A percentile compares a stretch with the other conserved stretches of the same genome.
These are phyloP conservation scores for Sporothrix pseudoabietina DNA, from an alignment of 2,329 filamentous ascomycete species.

Conservation along the genomic window DNA sequence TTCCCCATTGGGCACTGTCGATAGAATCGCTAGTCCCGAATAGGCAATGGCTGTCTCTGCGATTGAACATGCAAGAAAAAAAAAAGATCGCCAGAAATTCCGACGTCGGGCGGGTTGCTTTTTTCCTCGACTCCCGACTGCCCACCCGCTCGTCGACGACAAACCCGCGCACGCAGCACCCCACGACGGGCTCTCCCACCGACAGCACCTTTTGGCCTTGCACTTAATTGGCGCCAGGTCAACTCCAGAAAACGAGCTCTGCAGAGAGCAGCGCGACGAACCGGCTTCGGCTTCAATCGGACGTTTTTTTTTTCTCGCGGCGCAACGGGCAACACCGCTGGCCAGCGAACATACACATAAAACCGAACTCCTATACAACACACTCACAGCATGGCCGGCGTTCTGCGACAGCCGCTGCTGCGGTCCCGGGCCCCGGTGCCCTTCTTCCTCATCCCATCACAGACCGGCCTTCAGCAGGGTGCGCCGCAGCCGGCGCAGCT, in stretches of 20 bases:
- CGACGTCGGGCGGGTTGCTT: slow-evolving; percentile 15
- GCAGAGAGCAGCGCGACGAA: neutral
- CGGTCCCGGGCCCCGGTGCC: slow-evolving; percentile 9
- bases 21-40: slow-evolving; percentile 7
- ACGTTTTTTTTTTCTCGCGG: neutral
- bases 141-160: slow-evolving; percentile 1
- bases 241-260: neutral
- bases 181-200: neutral
- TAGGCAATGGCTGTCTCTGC: slow-evolving; percentile 4
- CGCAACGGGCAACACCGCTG: neutral
- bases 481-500: neutral
- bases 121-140: neutral
- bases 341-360: too few relatives aligned
- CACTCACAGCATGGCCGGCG: slow-evolving; percentile 22
- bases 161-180: neutral
- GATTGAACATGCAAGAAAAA: slow-evolving; percentile 8
- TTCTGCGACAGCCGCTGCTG: slow-evolving; percentile 28
- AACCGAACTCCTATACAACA: neutral
- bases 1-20: neutral
- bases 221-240: neutral
- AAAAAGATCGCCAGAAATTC: slow-evolving; percentile 26
- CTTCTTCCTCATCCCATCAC: slow-evolving; percentile 10
- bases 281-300: neutral
- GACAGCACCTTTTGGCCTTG: neutral
- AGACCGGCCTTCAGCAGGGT: neutral